Evolutionary conservation across 2,329 filamentous ascomycete genomes (phyloP).

Genomic region (Colletotrichum sp.): DNA sequence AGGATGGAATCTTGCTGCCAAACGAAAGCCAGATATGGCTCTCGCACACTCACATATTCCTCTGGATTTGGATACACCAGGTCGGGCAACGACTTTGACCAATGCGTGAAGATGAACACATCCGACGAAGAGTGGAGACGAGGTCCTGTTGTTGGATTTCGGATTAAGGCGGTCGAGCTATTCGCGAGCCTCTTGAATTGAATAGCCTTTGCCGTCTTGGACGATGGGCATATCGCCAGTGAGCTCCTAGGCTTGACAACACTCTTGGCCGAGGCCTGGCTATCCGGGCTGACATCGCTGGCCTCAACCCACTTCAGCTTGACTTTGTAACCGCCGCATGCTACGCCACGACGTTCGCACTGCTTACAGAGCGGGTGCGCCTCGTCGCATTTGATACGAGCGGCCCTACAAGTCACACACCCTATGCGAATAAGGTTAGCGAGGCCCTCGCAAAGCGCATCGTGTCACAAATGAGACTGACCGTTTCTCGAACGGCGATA

Average conservation of each 20-base stretch:
- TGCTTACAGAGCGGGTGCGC: neutral
- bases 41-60: neutral
- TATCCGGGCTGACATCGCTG: neutral
- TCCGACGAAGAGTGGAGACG: neutral
- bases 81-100: neutral
- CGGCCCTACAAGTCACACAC: neutral
- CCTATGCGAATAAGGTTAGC: neutral
- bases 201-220: neutral
- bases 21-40: constrained; percentile 4
- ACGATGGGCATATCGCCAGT: neutral
- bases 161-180: neutral
- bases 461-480: neutral
- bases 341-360: neutral
- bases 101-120: constrained; percentile 8
- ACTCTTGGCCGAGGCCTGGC: neutral
- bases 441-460: neutral
- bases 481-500: constrained; percentile 10
- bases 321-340: constrained; percentile 1
- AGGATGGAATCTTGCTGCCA: constrained; percentile 1
- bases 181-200: neutral
- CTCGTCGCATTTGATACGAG: constrained; percentile 11
- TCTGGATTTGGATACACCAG: constrained; percentile 8
- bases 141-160: neutral
- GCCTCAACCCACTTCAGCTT: constrained; percentile 11
- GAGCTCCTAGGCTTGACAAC: neutral